Evolutionary conservation across 2,329 filamentous ascomycete species (phyloP).

Genomic region (Aureobasidium sp.): DNA sequence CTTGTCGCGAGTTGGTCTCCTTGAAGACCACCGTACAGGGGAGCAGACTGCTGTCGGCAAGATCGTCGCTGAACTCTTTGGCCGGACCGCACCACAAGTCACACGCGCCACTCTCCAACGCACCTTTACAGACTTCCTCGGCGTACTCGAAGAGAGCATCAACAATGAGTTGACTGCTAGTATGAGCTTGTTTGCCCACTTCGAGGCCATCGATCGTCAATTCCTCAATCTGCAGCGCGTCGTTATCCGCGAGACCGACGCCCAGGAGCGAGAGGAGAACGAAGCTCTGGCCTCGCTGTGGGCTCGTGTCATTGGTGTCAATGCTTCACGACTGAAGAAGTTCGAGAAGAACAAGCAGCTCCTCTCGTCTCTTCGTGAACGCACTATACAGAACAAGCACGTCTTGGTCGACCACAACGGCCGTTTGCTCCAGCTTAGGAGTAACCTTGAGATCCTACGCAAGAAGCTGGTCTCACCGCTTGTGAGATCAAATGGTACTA

Average conservation of each 20-base stretch:
- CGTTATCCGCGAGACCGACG: slow-evolving; percentile 74
- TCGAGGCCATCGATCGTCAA: slow-evolving; percentile 83
- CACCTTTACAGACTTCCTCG: slow-evolving; percentile 81
- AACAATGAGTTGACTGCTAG: slow-evolving; percentile 75
- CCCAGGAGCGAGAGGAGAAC: slow-evolving; percentile 71
- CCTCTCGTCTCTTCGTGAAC: slow-evolving; percentile 69
- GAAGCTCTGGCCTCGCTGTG: slow-evolving; percentile 80
- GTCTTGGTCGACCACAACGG: slow-evolving; percentile 81
- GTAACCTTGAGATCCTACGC: slow-evolving; percentile 76
- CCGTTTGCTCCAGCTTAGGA: slow-evolving; percentile 74
- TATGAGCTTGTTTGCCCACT: slow-evolving; percentile 75
- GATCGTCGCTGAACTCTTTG: slow-evolving; percentile 66
- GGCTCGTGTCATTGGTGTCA: slow-evolving; percentile 74
- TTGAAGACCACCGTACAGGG: slow-evolving; percentile 40
- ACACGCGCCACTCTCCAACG: slow-evolving; percentile 74
- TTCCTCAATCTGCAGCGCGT: slow-evolving; percentile 82
- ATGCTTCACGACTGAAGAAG: slow-evolving; percentile 69
- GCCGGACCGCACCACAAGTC: slow-evolving; percentile 71
- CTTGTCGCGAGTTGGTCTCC: slow-evolving; percentile 53
- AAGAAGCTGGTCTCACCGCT: slow-evolving; percentile 79
- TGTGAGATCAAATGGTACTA: slow-evolving; percentile 61
- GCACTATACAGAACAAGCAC: slow-evolving; percentile 80
- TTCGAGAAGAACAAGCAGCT: slow-evolving; percentile 85
- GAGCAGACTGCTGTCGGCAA: slow-evolving; percentile 61
- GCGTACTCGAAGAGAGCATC: slow-evolving; percentile 83